Percentiles rank a stretch among this genome's conserved stretches.
Evolutionary conservation across 2,329 filamentous ascomycete genomes (phyloP).

Genomic region (Mycosphaerelloides madeirae): DNA sequence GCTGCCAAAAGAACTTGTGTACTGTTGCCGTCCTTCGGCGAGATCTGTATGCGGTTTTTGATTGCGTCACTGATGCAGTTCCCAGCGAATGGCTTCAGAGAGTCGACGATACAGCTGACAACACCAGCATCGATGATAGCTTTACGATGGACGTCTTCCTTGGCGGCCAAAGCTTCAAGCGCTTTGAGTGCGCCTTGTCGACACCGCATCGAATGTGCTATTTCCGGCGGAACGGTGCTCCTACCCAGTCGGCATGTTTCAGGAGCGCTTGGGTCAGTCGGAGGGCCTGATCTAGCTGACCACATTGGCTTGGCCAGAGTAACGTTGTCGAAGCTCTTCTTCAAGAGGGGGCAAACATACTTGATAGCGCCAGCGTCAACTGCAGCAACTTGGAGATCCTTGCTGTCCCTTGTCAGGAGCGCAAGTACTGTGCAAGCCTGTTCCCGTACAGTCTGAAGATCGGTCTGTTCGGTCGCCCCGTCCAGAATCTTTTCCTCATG

Average conservation of each 20-base stretch:
- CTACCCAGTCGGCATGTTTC: constrained; percentile 50
- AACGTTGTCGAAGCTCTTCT: constrained; percentile 60
- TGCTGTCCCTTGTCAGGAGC: constrained; percentile 71
- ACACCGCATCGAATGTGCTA: constrained; percentile 66
- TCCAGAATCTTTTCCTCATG: constrained; percentile 15
- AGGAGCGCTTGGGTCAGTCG: constrained; percentile 12
- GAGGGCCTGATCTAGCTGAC: constrained; percentile 41
- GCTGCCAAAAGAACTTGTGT: constrained; percentile 75
- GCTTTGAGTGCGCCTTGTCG: constrained; percentile 73
- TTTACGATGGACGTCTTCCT: constrained; percentile 80
- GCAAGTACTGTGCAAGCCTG: constrained; percentile 71
- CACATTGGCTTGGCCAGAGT: constrained; percentile 51
- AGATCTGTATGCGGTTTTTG: constrained; percentile 32
- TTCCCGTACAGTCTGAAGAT: constrained; percentile 55
- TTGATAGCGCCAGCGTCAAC: constrained; percentile 64
- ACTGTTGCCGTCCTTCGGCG: constrained; percentile 67
- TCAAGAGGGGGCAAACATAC: constrained; percentile 59
- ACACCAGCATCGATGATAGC: constrained; percentile 76
- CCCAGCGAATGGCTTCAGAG: constrained; percentile 58
- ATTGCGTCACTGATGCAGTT: constrained; percentile 21
- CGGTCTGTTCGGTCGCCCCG: constrained; percentile 27
- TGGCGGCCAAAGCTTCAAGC: constrained; percentile 73
- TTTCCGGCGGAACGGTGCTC: constrained; percentile 56
- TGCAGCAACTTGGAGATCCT: constrained; percentile 74
- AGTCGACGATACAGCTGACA: constrained; percentile 76